Evolutionary conservation across 2,329 filamentous ascomycete species (phyloP).

Genomic region (Fragosphaeria purpurea): DNA sequence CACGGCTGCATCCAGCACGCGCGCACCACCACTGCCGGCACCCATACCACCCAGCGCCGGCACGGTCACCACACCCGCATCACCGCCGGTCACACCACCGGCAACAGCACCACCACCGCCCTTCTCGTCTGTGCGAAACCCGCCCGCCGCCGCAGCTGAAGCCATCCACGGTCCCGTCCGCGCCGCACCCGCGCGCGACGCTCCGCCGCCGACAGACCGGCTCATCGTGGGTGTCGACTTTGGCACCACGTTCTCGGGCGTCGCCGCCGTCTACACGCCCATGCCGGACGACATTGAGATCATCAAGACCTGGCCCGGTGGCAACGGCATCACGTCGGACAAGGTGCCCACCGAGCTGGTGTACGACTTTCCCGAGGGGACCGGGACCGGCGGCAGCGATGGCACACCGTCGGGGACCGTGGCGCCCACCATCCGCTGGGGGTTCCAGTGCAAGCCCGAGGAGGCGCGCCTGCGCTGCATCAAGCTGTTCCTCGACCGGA

Average conservation of each 20-base stretch:
- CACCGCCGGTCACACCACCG: constrained; percentile 41
- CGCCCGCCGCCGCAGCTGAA: constrained; percentile 42
- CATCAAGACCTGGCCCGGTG: constrained; percentile 76
- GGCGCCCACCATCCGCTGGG: constrained; percentile 57
- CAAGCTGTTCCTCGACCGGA: constrained; percentile 73
- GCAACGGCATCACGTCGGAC: constrained; percentile 78
- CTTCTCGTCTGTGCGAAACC: background rate
- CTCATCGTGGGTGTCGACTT: constrained; percentile 74
- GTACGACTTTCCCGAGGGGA: constrained; percentile 36
- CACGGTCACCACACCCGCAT: constrained; percentile 49
- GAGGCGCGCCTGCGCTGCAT: constrained; percentile 69
- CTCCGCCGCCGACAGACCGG: constrained; percentile 45
- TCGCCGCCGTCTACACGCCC: constrained; percentile 63
- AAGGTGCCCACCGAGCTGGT: constrained; percentile 77
- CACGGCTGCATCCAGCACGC: constrained; percentile 44
- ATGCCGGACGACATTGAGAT: constrained; percentile 74
- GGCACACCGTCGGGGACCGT: constrained; percentile 20
- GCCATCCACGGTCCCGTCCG: constrained; percentile 53
- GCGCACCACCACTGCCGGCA: constrained; percentile 31
- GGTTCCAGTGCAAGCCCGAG: constrained; percentile 72
- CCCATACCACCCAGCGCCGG: constrained; percentile 35
- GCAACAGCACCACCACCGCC: constrained; percentile 40
- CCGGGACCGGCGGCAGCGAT: background rate
- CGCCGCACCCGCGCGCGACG: constrained; percentile 40
- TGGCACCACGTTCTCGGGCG: constrained; percentile 74